Conservation (phyloP, 176 grass and related monocot genomes). For the Ensete glaucum region DNA sequence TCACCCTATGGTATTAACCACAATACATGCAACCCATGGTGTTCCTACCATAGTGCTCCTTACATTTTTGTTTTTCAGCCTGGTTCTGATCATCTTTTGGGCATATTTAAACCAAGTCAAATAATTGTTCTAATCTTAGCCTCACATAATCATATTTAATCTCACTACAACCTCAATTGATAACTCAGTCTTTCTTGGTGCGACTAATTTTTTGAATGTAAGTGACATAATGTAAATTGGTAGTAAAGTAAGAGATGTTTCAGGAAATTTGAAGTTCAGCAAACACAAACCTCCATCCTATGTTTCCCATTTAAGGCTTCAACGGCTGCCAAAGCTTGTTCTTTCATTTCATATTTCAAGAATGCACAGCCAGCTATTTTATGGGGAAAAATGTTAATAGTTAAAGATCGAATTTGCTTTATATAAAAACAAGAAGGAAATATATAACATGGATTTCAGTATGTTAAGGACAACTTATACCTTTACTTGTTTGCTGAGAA, state of each 20-base stretch:
- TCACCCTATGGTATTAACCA: too few species aligned
- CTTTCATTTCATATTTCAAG: constrained; percentile 93
- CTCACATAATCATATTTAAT: not conserved
- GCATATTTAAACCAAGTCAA: not conserved
- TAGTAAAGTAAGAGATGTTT: not conserved
- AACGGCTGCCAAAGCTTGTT: constrained; percentile 84
- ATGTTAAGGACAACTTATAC: constrained; percentile 30
- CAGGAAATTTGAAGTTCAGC: not conserved
- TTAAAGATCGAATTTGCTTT: not conserved
- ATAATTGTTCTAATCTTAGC: not conserved
- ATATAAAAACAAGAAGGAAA: not conserved
- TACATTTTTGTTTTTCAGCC: too few species aligned
- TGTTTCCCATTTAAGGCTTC: constrained; percentile 68
- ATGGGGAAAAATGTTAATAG: constrained; percentile 18
- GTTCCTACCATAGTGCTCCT: too few species aligned
- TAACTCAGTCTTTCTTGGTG: too few species aligned
- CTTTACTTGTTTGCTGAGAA: constrained; percentile 95
- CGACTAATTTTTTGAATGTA: too few species aligned
- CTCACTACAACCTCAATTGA: not conserved
- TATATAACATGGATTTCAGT: not conserved
- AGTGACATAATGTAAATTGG: too few species aligned
- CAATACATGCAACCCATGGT: too few species aligned
- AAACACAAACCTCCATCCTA: constrained; percentile 38
- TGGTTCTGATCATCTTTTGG: not conserved
- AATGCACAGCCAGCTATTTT: constrained; percentile 86